Conservation (phyloP, 306 rosid genomes). For the Casuarina equisetifolia region DNA sequence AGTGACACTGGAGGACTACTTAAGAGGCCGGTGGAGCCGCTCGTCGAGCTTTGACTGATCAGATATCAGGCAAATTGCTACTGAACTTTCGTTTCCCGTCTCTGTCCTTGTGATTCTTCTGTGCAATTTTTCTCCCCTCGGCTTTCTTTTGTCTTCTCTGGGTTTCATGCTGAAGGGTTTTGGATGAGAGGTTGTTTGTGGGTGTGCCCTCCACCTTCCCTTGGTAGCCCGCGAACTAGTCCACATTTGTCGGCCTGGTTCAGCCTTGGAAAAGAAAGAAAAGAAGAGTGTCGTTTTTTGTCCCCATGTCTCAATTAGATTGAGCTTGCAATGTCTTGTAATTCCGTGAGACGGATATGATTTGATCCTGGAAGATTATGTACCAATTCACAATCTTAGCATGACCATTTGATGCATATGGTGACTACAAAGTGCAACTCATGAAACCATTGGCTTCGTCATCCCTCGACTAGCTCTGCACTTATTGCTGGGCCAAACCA, state of each 20-base stretch:
- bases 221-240: conserved; percentile 31
- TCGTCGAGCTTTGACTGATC: conserved; percentile 90
- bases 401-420: not conserved
- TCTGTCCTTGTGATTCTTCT: conserved; percentile 34
- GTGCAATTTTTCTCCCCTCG: conserved; percentile 40
- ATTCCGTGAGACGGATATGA: conserved; percentile 30
- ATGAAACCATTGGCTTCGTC: not conserved
- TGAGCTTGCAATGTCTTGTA: conserved; percentile 23
- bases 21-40: conserved; percentile 90
- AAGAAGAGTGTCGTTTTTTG: conserved; percentile 14
- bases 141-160: conserved; percentile 14
- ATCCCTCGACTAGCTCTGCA: conserved; percentile 8
- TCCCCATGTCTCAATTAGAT: conserved; percentile 38
- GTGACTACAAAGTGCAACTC: not conserved
- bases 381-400: not conserved
- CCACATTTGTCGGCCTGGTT: conserved; percentile 33
- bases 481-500: not conserved
- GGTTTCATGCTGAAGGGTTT: conserved; percentile 42
- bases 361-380: conserved; percentile 33
- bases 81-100: conserved; percentile 6
- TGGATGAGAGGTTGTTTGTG: conserved; percentile 94
- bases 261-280: conserved; percentile 1
- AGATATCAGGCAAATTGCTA: conserved; percentile 26
- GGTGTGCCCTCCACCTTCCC: conserved; percentile 92
- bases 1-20: conserved; percentile 77